Conservation (phyloP, 192 early-diverging fungal genomes). For the Fimicolochytrium jonesii region DNA sequence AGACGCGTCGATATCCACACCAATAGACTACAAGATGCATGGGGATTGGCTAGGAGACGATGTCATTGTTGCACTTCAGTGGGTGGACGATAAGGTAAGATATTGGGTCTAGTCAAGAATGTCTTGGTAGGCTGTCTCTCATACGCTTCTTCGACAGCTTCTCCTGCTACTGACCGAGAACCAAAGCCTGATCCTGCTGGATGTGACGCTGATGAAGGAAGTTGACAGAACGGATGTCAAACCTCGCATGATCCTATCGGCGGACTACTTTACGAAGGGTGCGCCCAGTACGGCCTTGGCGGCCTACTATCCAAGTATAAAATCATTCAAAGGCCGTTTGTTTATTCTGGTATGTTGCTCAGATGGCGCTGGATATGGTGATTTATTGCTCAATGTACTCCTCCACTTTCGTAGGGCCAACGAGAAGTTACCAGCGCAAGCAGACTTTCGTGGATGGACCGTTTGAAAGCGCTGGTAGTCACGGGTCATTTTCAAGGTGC, state of each 20-base stretch:
- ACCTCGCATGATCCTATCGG: slow-evolving; percentile 1
- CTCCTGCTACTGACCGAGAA: slow-evolving; percentile 2
- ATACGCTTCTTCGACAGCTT: background rate
- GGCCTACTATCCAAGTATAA: slow-evolving; percentile 31
- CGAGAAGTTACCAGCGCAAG: slow-evolving; percentile 31
- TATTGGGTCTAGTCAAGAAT: too few relatives aligned
- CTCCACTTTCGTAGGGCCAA: slow-evolving; percentile 14
- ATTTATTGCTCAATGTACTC: background rate
- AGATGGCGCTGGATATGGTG: background rate
- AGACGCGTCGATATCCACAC: background rate
- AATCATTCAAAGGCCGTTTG: slow-evolving; percentile 34
- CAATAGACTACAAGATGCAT: slow-evolving; percentile 1
- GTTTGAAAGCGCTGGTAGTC: slow-evolving; percentile 40
- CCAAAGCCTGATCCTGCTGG: slow-evolving; percentile 28
- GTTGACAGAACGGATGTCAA: slow-evolving; percentile 22
- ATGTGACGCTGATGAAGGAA: slow-evolving; percentile 17
- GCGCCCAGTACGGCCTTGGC: too few relatives aligned
- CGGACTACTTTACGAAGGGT: slow-evolving; percentile 27
- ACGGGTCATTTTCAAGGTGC: slow-evolving; percentile 41
- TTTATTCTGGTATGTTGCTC: slow-evolving; percentile 41
- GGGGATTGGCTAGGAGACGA: slow-evolving; percentile 20
- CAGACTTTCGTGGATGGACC: slow-evolving; percentile 39
- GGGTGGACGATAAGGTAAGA: slow-evolving; percentile 34
- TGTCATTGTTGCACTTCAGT: slow-evolving; percentile 33
- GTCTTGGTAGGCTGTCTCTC: background rate